Evolutionary conservation across 1,284 basidiomycete genomes (phyloP).

Genomic region (Fomitopsis betulina): DNA sequence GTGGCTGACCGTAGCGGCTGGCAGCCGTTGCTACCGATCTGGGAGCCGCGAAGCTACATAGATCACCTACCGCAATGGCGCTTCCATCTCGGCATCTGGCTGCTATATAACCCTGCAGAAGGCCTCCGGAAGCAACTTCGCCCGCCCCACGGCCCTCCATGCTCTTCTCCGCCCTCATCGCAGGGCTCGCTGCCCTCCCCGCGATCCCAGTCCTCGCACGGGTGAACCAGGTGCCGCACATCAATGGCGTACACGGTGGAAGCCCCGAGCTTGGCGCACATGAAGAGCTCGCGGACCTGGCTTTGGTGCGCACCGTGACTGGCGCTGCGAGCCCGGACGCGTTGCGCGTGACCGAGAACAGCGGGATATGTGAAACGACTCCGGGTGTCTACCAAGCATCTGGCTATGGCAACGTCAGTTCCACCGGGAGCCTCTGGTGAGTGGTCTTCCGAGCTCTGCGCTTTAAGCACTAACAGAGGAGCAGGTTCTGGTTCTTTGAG

Average conservation of each 20-base stretch:
- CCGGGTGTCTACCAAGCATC: slow-evolving; percentile 54
- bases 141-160: neutral
- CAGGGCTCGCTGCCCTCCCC: neutral
- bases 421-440: slow-evolving; percentile 53
- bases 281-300: neutral
- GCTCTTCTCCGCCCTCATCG: neutral
- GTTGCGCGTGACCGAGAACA: slow-evolving; percentile 49
- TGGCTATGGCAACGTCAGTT: slow-evolving; percentile 54
- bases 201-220: neutral
- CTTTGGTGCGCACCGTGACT: neutral
- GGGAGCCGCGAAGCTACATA: too few species aligned
- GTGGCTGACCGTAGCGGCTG: neutral
- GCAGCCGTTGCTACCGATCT: neutral
- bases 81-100: neutral
- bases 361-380: slow-evolving; percentile 55
- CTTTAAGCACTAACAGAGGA: too few species aligned
- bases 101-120: neutral
- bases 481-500: slow-evolving; percentile 68
- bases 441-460: slow-evolving; percentile 5
- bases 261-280: too few species aligned
- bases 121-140: neutral
- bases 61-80: neutral
- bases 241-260: neutral
- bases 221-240: neutral
- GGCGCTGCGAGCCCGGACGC: neutral